Percentiles rank a stretch among this genome's conserved stretches.
These are phyloP conservation scores for Plasmodium inui DNA, from an alignment of 169 alveolate species.

Conservation along the genomic window DNA sequence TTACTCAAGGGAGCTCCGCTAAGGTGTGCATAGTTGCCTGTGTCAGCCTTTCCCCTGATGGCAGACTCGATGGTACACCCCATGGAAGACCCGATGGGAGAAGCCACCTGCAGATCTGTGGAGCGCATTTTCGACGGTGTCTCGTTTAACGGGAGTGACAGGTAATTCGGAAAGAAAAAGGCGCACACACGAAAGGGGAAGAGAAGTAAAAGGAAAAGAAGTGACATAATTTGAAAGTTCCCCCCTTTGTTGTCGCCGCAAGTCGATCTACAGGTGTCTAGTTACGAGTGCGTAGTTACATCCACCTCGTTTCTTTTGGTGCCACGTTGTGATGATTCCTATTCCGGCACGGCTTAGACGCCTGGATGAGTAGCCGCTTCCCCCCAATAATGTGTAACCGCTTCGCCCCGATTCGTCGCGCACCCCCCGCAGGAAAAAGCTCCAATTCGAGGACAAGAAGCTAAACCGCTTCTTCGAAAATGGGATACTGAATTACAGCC, in stretches of 20 bases:
- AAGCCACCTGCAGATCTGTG: constrained; percentile 39
- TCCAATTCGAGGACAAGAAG: constrained; percentile 32
- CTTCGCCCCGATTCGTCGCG: background rate
- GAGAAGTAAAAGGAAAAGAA: background rate
- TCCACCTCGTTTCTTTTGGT: background rate
- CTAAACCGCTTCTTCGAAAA: constrained; percentile 48
- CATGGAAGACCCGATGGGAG: background rate
- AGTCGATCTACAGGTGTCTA: background rate
- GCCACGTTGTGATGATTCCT: background rate
- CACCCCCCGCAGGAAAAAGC: constrained; percentile 18
- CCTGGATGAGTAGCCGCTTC: background rate
- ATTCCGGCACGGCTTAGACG: background rate
- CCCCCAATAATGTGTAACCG: background rate
- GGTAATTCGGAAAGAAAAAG: constrained; percentile 21
- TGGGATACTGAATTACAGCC: constrained; percentile 45
- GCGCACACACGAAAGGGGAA: background rate
- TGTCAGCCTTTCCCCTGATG: background rate
- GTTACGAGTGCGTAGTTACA: background rate
- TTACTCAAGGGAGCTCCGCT: background rate
- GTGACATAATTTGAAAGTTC: background rate
- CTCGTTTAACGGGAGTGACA: constrained; percentile 36
- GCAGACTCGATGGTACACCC: background rate
- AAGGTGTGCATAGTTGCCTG: background rate
- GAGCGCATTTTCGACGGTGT: constrained; percentile 30
- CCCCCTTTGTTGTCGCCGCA: background rate